These are phyloP conservation scores for Phytophthora capsici DNA, from an alignment of 352 stramenopile genomes.

Conservation along the genomic window DNA sequence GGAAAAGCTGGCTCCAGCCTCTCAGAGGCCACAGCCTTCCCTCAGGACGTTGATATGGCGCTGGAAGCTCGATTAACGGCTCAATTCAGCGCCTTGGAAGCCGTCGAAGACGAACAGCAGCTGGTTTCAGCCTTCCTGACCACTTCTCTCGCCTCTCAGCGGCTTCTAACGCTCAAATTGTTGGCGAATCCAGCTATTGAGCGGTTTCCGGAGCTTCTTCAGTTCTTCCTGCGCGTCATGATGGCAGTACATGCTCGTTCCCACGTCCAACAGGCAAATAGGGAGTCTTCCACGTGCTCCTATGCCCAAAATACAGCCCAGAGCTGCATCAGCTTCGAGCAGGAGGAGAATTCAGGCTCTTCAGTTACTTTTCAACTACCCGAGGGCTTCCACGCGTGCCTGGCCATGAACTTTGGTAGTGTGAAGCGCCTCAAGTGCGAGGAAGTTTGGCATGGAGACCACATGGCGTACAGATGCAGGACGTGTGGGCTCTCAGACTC, in stretches of 20 bases:
- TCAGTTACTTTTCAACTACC: constrained; percentile 41
- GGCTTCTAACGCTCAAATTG: constrained; percentile 41
- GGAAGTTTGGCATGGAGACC: constrained; percentile 88
- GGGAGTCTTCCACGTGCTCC: constrained; percentile 5
- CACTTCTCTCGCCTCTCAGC: constrained; percentile 44
- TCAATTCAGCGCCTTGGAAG: constrained; percentile 38
- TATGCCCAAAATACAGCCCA: constrained; percentile 46
- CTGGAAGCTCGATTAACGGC: constrained; percentile 55
- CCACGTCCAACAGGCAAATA: constrained; percentile 16
- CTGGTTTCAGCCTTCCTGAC: constrained; percentile 52
- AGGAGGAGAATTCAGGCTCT: constrained; percentile 32
- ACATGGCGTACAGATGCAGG: constrained; percentile 86
- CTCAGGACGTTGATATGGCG: constrained; percentile 25
- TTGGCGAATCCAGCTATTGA: constrained; percentile 25
- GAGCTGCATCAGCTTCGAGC: constrained; percentile 41
- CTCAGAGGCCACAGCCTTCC: not conserved
- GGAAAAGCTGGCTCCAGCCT: not conserved
- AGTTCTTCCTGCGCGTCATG: constrained; percentile 72
- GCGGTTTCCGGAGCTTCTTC: constrained; percentile 57
- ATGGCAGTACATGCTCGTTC: constrained; percentile 55
- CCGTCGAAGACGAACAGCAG: constrained; percentile 15
- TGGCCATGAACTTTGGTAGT: constrained; percentile 62
- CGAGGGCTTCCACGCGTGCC: constrained; percentile 51
- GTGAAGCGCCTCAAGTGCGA: constrained; percentile 82
- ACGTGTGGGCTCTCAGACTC: constrained; percentile 88